phyloP scores from a whole-genome alignment of 2,329 filamentous ascomycete genomes.

The Coniochaeta pulveracea region DNA sequence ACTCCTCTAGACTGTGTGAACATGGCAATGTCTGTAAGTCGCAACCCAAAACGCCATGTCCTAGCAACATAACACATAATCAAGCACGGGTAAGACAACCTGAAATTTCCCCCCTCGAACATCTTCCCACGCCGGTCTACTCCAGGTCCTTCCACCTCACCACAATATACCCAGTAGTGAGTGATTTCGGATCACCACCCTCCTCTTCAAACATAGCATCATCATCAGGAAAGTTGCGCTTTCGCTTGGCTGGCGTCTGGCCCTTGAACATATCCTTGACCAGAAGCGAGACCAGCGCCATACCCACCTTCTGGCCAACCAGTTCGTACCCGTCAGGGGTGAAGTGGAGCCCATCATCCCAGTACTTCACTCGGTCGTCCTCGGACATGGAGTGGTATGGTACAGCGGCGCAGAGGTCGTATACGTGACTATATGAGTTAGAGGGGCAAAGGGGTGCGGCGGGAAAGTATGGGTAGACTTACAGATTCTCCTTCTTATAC shows the following conservation, averaged over 20 bases:
- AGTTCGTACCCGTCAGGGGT: slow-evolving; percentile 47
- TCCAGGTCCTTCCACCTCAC: slow-evolving; percentile 41
- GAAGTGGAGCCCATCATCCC: slow-evolving; percentile 52
- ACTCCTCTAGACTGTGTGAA: no score
- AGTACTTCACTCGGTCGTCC: slow-evolving; percentile 35
- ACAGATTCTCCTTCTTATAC: slow-evolving; percentile 40
- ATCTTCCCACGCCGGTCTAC: slow-evolving; percentile 14
- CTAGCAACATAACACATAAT: no score
- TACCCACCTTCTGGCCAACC: slow-evolving; percentile 47
- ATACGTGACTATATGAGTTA: slow-evolving; percentile 33
- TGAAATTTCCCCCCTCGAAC: no score
- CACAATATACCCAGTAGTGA: slow-evolving; percentile 42
- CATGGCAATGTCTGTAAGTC: no score
- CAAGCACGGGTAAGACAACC: no score
- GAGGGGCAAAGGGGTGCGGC: slow-evolving; percentile 12
- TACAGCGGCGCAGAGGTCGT: slow-evolving; percentile 43
- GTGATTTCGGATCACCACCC: slow-evolving; percentile 28
- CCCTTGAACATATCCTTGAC: slow-evolving; percentile 9
- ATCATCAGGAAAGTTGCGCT: slow-evolving; percentile 22
- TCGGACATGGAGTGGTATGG: slow-evolving; percentile 39
- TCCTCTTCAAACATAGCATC: slow-evolving; percentile 38
- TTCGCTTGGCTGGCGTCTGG: slow-evolving; percentile 12
- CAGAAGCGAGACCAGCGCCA: slow-evolving; percentile 35
- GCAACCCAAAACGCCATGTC: no score
- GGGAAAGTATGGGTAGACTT: slow-evolving; percentile 14